Percentiles rank a stretch among this genome's conserved stretches.
phyloP scores from a whole-genome alignment of 1,139 yeast species.

The Suhomyces chickasaworum region DNA sequence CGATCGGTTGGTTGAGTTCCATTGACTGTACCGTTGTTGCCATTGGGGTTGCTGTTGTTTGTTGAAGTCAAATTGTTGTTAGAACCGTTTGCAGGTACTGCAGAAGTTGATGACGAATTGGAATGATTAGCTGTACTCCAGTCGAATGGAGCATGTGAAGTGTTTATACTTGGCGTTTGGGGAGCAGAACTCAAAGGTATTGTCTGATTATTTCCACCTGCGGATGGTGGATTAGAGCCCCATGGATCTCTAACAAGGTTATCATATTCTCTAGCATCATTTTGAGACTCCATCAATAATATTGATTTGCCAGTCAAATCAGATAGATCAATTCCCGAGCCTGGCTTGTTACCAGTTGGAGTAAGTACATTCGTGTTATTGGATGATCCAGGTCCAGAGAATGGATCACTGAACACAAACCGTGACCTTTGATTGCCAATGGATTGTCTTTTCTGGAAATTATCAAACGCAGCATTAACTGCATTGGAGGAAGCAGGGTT shows the following conservation, averaged over 20 bases:
- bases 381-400: slow-evolving; percentile 32
- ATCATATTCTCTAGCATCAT: slow-evolving; percentile 55
- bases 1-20: slow-evolving; percentile 20
- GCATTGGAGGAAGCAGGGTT: slow-evolving; percentile 8
- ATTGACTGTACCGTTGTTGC: slow-evolving; percentile 4
- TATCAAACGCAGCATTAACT: slow-evolving; percentile 17
- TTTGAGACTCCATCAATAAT: slow-evolving; percentile 56
- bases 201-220: slow-evolving; percentile 2
- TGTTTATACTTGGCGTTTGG: slow-evolving; percentile 38
- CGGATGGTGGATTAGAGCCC: slow-evolving; percentile 23
- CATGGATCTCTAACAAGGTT: slow-evolving; percentile 54
- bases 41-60: slow-evolving; percentile 8
- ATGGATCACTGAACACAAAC: slow-evolving; percentile 70
- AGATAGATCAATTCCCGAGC: slow-evolving; percentile 32
- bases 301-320: slow-evolving; percentile 55
- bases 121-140: slow-evolving; percentile 15
- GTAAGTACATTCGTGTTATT: slow-evolving; percentile 21
- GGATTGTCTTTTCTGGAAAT: slow-evolving; percentile 52
- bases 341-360: slow-evolving; percentile 14
- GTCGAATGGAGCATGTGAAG: slow-evolving; percentile 18
- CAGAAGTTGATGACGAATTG: slow-evolving; percentile 10
- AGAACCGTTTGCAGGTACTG: slow-evolving; percentile 11
- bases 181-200: slow-evolving; percentile 33
- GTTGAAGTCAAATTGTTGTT: slow-evolving; percentile 11
- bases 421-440: slow-evolving; percentile 64